Evolutionary conservation across 2,329 filamentous ascomycete genomes (phyloP).

Genomic region (Trichophyton mentagrophytes): DNA sequence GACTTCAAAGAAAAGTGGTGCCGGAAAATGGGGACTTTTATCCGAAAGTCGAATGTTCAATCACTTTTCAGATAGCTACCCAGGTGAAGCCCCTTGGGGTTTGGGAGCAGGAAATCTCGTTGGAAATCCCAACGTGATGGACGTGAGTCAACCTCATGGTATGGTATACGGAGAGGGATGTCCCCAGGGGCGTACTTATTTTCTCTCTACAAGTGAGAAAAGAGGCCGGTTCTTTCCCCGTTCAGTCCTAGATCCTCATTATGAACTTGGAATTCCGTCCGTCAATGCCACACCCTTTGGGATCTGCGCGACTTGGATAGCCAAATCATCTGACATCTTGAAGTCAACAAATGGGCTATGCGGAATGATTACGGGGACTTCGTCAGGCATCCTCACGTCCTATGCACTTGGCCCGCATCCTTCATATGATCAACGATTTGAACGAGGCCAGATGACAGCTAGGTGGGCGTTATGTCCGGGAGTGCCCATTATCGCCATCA

Average conservation of each 20-base stretch:
- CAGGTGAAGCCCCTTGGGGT: slow-evolving; percentile 62
- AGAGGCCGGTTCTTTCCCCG: slow-evolving; percentile 60
- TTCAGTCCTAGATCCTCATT: slow-evolving; percentile 48
- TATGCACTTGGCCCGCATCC: slow-evolving; percentile 59
- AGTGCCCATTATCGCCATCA: slow-evolving; percentile 75
- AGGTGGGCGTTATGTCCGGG: slow-evolving; percentile 86
- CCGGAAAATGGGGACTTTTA: slow-evolving; percentile 64
- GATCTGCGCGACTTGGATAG: slow-evolving; percentile 75
- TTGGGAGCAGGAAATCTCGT: slow-evolving; percentile 62
- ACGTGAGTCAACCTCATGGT: slow-evolving; percentile 74
- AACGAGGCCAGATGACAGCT: slow-evolving; percentile 66
- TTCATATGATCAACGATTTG: slow-evolving; percentile 49
- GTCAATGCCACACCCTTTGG: slow-evolving; percentile 58
- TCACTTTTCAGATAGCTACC: slow-evolving; percentile 66
- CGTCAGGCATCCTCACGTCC: slow-evolving; percentile 66
- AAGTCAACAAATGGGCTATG: slow-evolving; percentile 62
- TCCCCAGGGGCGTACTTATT: slow-evolving; percentile 69
- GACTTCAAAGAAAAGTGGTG: slow-evolving; percentile 46
- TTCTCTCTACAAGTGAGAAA: slow-evolving; percentile 59
- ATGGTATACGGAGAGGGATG: slow-evolving; percentile 76
- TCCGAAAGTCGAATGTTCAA: slow-evolving; percentile 61
- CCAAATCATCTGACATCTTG: slow-evolving; percentile 63
- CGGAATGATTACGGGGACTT: slow-evolving; percentile 72
- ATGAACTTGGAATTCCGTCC: slow-evolving; percentile 61
- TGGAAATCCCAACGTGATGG: slow-evolving; percentile 74